Conservation (phyloP, 2,329 filamentous ascomycete genomes). For the Aspergillus persii region DNA sequence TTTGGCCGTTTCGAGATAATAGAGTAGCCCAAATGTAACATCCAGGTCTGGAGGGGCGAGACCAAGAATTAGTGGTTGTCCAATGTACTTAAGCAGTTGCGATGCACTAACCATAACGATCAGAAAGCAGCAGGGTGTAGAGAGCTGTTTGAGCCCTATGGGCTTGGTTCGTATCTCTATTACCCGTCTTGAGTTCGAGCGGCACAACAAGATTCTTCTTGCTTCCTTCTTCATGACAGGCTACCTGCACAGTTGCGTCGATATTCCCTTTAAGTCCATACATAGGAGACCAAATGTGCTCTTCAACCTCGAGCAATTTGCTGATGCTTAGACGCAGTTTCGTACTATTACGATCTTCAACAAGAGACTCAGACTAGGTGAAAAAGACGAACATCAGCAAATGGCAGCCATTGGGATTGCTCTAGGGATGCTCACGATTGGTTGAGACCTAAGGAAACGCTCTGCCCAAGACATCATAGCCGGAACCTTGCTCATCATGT, state of each 20-base stretch:
- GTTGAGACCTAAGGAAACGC: conserved; percentile 70
- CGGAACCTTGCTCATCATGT: conserved; percentile 78
- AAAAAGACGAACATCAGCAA: conserved; percentile 27
- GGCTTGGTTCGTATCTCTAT: conserved; percentile 69
- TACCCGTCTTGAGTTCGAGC: conserved; percentile 94
- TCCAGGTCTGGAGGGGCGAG: conserved; percentile 64
- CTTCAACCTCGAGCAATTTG: conserved; percentile 93
- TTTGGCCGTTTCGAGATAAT: conserved; percentile 89
- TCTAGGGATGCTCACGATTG: conserved; percentile 54
- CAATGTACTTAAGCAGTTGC: not conserved
- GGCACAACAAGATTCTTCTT: conserved; percentile 76
- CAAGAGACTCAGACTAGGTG: conserved; percentile 62
- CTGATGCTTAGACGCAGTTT: conserved; percentile 80
- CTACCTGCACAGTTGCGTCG: conserved; percentile 90
- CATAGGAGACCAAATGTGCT: conserved; percentile 97
- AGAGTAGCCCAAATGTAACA: conserved; percentile 84
- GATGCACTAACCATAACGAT: conserved; percentile 67
- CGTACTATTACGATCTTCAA: conserved; percentile 75
- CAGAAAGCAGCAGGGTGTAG: conserved; percentile 87
- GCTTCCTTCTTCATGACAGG: conserved; percentile 68
- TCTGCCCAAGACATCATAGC: conserved; percentile 81
- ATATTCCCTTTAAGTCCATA: conserved; percentile 98
- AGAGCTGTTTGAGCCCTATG: conserved; percentile 93
- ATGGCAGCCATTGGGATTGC: not conserved
- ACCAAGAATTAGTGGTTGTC: conserved; percentile 12